Evolutionary conservation across 2,329 filamentous ascomycete genomes (phyloP).

Genomic region (Passalora sequoiae): DNA sequence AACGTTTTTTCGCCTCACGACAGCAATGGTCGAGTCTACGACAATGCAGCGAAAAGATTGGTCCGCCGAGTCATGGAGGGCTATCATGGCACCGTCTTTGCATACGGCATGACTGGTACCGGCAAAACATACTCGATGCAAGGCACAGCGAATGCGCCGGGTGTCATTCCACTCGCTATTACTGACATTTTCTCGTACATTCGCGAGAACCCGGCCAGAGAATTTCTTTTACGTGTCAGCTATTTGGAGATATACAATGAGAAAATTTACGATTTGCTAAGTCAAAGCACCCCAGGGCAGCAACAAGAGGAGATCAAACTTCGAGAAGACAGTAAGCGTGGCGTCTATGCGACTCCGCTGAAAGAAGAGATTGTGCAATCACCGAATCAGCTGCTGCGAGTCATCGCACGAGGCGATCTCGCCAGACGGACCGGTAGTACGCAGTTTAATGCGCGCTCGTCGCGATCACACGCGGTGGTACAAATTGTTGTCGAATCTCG

Average conservation of each 20-base stretch:
- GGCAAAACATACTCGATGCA: conserved; percentile 99
- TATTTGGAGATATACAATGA: conserved; percentile 99
- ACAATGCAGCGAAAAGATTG: conserved; percentile 85
- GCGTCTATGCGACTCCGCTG: conserved; percentile 90
- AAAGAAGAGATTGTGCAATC: conserved; percentile 99
- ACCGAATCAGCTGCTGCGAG: conserved; percentile 86
- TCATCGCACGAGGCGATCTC: conserved; percentile 91
- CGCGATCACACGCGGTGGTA: conserved; percentile 94
- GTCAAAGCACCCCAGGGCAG: conserved; percentile 56
- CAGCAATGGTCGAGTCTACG: conserved; percentile 91
- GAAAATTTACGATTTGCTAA: conserved; percentile 88
- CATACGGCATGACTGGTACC: conserved; percentile 94
- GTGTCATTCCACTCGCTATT: conserved; percentile 93
- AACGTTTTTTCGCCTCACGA: conserved; percentile 95
- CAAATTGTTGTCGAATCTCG: conserved; percentile 97
- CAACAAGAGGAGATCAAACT: conserved; percentile 93
- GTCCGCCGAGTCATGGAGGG: conserved; percentile 98
- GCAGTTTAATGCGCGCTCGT: conserved; percentile 94
- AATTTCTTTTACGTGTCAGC: conserved; percentile 91
- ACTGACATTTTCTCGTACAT: conserved; percentile 99
- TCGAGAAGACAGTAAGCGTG: conserved; percentile 90
- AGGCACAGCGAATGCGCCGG: conserved; percentile 88
- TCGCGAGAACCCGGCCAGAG: conserved; percentile 86
- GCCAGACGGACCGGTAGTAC: conserved; percentile 87
- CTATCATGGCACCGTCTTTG: conserved; percentile 98